Evolutionary conservation across 805 yeast species (phyloP).

Genomic region (Pichia gijzeniarum): DNA sequence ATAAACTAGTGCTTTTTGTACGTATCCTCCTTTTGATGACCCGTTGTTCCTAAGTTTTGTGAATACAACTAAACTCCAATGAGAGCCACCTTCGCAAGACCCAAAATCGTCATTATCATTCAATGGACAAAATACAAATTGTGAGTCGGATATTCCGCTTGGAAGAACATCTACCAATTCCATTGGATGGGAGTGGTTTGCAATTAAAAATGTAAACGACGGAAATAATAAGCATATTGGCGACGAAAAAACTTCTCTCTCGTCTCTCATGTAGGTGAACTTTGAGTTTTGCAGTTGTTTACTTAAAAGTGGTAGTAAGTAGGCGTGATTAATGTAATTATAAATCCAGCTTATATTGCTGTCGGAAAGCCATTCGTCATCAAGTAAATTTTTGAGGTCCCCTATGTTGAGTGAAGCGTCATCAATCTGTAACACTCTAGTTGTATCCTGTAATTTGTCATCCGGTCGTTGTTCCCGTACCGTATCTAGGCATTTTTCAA

Average conservation of each 20-base stretch:
- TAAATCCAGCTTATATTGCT: conserved; percentile 58
- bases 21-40: conserved; percentile 31
- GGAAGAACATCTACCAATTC: conserved; percentile 39
- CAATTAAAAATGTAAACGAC: conserved; percentile 55
- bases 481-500: not conserved
- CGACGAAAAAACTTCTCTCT: conserved; percentile 2
- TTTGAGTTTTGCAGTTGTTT: conserved; percentile 24
- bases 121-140: conserved; percentile 59
- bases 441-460: not conserved
- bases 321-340: conserved; percentile 43
- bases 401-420: conserved; percentile 53
- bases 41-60: not conserved
- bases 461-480: not conserved
- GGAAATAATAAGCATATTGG: conserved; percentile 45
- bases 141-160: conserved; percentile 31
- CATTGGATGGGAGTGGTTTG: conserved; percentile 41
- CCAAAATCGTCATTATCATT: conserved; percentile 60
- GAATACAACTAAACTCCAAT: conserved; percentile 65
- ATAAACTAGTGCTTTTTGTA: conserved; percentile 44
- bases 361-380: conserved; percentile 72
- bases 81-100: conserved; percentile 49
- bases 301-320: conserved; percentile 22
- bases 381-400: conserved; percentile 51
- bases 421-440: conserved; percentile 38
- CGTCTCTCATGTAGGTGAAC: conserved; percentile 8